phyloP scores from a whole-genome alignment of 2,329 filamentous ascomycete genomes.

The Ceratocystiopsis brevicomis region DNA sequence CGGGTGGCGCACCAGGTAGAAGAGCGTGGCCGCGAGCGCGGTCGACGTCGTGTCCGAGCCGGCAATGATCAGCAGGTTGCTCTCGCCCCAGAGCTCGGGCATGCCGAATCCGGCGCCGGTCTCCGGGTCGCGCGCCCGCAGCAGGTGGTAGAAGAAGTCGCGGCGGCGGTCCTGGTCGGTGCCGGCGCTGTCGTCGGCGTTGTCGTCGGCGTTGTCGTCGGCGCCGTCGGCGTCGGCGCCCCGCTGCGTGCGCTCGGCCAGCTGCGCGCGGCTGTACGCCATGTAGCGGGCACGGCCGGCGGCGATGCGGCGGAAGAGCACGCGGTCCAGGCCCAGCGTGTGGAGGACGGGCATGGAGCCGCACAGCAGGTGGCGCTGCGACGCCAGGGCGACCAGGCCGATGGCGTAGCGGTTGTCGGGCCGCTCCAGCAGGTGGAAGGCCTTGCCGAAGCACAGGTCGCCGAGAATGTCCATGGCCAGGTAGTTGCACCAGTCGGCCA shows the following conservation, averaged over 20 bases:
- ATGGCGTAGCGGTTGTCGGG: slow-evolving; percentile 47
- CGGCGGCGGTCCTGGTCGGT: slow-evolving; percentile 34
- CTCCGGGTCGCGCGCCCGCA: slow-evolving; percentile 52
- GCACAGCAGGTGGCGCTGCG: slow-evolving; percentile 50
- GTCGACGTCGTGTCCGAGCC: slow-evolving; percentile 57
- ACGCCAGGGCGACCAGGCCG: slow-evolving; percentile 46
- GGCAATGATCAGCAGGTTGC: slow-evolving; percentile 52
- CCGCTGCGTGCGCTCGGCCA: slow-evolving; percentile 45
- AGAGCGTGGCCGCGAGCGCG: slow-evolving; percentile 42
- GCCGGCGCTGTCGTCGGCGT: too few relatives aligned
- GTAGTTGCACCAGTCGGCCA: slow-evolving; percentile 44
- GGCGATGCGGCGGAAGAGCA: slow-evolving; percentile 49
- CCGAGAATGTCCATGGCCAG: slow-evolving; percentile 44
- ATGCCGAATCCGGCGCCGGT: slow-evolving; percentile 47
- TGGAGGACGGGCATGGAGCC: slow-evolving; percentile 53
- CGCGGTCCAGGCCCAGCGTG: slow-evolving; percentile 44
- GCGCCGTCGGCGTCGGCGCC: slow-evolving; percentile 47
- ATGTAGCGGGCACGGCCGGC: slow-evolving; percentile 50
- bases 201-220: too few relatives aligned
- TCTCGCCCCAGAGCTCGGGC: slow-evolving; percentile 51
- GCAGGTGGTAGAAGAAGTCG: slow-evolving; percentile 60
- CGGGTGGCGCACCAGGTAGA: slow-evolving; percentile 39
- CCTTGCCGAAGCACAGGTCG: slow-evolving; percentile 41
- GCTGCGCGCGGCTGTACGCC: slow-evolving; percentile 48
- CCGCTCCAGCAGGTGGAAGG: slow-evolving; percentile 41